Conservation (phyloP, 805 yeast genomes). For the Zygosaccharomyces rouxii region DNA sequence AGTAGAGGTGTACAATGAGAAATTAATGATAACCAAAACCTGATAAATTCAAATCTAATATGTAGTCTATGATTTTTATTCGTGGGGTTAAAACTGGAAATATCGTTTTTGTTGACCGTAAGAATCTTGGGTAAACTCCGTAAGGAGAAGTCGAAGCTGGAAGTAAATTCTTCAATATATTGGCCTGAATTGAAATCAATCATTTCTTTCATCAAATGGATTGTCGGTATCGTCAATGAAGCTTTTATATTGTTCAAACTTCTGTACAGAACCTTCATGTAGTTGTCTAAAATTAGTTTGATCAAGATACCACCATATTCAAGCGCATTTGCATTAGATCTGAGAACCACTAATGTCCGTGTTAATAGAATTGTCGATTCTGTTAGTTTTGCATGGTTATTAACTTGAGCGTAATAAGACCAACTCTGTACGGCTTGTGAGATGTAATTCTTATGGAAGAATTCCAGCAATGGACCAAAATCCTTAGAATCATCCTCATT, state of each 20-base stretch:
- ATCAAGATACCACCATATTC: constrained; percentile 31
- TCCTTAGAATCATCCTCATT: constrained; percentile 20
- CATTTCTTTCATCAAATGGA: constrained; percentile 53
- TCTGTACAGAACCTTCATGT: constrained; percentile 63
- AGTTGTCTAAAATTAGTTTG: constrained; percentile 49
- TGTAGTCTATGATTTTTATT: constrained; percentile 39
- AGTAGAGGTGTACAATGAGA: constrained; percentile 46
- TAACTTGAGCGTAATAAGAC: constrained; percentile 43
- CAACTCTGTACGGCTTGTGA: constrained; percentile 42
- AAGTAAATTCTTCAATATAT: constrained; percentile 53
- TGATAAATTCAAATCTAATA: constrained; percentile 56
- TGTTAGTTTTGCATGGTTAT: constrained; percentile 51
- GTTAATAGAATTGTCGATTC: constrained; percentile 41
- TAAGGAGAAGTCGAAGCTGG: constrained; percentile 63
- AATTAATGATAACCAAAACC: constrained; percentile 56
- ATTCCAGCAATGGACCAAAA: constrained; percentile 28
- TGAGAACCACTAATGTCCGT: constrained; percentile 33
- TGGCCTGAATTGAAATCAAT: constrained; percentile 47
- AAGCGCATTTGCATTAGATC: constrained; percentile 13
- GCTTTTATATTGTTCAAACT: constrained; percentile 57
- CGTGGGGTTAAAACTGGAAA: constrained; percentile 35
- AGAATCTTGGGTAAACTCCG: constrained; percentile 59
- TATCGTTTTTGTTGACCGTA: constrained; percentile 47
- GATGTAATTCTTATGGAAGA: constrained; percentile 36
- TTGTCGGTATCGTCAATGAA: constrained; percentile 53